These are phyloP conservation scores for Clarkia xantiana DNA, from an alignment of 345 rosid genomes.

Conservation along the genomic window DNA sequence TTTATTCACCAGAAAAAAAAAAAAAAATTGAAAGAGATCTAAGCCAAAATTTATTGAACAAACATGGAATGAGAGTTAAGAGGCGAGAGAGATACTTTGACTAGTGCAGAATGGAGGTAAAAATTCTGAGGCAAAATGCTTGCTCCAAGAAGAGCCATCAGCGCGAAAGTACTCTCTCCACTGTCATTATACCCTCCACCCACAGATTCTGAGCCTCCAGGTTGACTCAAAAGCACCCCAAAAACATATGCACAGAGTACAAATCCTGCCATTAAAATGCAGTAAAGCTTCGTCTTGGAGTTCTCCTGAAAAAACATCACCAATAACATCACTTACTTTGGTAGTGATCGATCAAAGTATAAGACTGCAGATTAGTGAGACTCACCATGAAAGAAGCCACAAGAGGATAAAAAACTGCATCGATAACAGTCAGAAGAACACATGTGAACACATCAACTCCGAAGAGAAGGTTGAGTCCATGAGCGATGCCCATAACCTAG, in stretches of 20 bases:
- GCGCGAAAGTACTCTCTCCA: slow-evolving; percentile 59
- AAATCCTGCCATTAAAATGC: slow-evolving; percentile 40
- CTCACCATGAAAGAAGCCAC: slow-evolving; percentile 66
- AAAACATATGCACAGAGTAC: slow-evolving; percentile 45
- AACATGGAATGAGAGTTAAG: neutral
- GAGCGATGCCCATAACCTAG: slow-evolving; percentile 88
- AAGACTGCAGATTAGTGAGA: slow-evolving; percentile 5
- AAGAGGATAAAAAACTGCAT: slow-evolving; percentile 71
- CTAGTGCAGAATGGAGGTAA: slow-evolving; percentile 85
- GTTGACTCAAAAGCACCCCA: slow-evolving; percentile 66
- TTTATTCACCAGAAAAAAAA: no score
- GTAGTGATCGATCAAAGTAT: neutral
- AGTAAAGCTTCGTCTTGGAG: slow-evolving; percentile 39
- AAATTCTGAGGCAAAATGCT: slow-evolving; percentile 91
- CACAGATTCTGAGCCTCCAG: slow-evolving; percentile 53
- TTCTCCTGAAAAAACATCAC: slow-evolving; percentile 37
- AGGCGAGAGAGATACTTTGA: slow-evolving; percentile 35
- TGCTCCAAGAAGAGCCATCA: slow-evolving; percentile 99
- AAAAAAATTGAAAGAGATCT: neutral
- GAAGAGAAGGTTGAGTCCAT: slow-evolving; percentile 74
- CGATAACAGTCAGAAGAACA: slow-evolving; percentile 72
- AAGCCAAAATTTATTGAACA: no score
- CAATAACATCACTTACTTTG: slow-evolving; percentile 1
- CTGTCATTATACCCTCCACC: slow-evolving; percentile 29
- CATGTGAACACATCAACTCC: slow-evolving; percentile 76